phyloP scores from a whole-genome alignment of 2,329 filamentous ascomycete species.

The Talaromyces sp. region DNA sequence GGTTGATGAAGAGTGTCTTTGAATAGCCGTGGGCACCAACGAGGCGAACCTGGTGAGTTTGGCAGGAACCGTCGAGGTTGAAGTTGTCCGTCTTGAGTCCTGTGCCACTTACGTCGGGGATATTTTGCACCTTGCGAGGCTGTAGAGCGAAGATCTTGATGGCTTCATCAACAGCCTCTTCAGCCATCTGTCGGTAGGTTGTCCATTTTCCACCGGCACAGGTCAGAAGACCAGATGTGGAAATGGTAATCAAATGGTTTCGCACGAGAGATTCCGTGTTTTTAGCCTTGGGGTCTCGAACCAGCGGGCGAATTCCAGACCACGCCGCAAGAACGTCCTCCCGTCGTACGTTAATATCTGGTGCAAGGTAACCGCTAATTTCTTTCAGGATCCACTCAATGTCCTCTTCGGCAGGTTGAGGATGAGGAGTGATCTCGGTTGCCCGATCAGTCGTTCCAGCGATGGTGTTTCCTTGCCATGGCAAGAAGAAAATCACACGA shows the following conservation, averaged over 20 bases:
- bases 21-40: conserved; percentile 82
- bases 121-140: conserved; percentile 52
- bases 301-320: conserved; percentile 81
- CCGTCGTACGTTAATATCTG: conserved; percentile 77
- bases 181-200: conserved; percentile 87
- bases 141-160: conserved; percentile 63
- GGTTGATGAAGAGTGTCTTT: conserved; percentile 87
- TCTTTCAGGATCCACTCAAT: conserved; percentile 85
- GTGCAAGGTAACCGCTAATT: conserved; percentile 73
- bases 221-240: conserved; percentile 73
- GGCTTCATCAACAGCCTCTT: conserved; percentile 79
- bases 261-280: conserved; percentile 84
- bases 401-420: conserved; percentile 73
- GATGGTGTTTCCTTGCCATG: conserved; percentile 90
- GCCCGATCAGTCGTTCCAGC: conserved; percentile 82
- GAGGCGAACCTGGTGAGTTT: conserved; percentile 76
- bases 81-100: conserved; percentile 66
- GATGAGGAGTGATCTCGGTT: conserved; percentile 65
- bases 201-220: conserved; percentile 91
- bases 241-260: conserved; percentile 77
- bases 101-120: conserved; percentile 65
- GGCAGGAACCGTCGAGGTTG: conserved; percentile 66
- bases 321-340: conserved; percentile 86
- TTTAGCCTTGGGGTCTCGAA: conserved; percentile 77
- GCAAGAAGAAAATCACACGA: conserved; percentile 86